phyloP scores from a whole-genome alignment of 176 grass and related monocot genomes.

The Oryza officinalis region DNA sequence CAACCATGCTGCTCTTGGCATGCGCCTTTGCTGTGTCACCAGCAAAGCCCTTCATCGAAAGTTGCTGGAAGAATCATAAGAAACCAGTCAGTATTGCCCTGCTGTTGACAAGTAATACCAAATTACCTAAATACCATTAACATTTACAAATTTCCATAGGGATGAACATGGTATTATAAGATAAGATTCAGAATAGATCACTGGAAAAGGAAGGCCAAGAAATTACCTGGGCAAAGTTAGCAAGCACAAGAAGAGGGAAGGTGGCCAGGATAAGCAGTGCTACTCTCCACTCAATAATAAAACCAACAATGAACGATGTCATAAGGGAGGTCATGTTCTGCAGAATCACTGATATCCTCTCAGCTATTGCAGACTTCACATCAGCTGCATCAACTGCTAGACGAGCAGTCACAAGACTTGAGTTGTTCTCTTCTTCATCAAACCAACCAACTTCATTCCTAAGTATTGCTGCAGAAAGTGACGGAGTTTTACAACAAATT shows the following conservation, averaged over 20 bases:
- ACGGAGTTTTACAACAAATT: background rate
- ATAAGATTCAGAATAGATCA: background rate
- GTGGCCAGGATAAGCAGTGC: conserved; percentile 91
- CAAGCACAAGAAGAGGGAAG: conserved; percentile 95
- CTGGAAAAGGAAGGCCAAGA: background rate
- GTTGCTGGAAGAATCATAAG: conserved; percentile 63
- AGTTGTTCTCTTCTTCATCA: conserved; percentile 97
- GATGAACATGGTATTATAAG: background rate
- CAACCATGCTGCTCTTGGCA: conserved; percentile 96
- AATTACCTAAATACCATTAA: background rate
- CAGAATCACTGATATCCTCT: conserved; percentile 94
- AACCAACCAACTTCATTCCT: conserved; percentile 99
- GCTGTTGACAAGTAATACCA: background rate
- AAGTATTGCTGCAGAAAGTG: conserved; percentile 73
- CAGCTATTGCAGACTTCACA: conserved; percentile 89
- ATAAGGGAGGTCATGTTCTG: conserved; percentile 91
- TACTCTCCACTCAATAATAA: conserved; percentile 92
- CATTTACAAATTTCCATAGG: background rate
- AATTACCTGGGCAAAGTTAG: conserved; percentile 88
- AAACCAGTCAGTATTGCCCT: background rate
- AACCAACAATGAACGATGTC: conserved; percentile 91
- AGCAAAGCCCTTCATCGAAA: conserved; percentile 95
- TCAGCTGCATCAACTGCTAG: conserved; percentile 91
- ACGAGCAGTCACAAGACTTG: conserved; percentile 84
- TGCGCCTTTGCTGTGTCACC: conserved; percentile 93